phyloP scores from a whole-genome alignment of 2,329 filamentous ascomycete genomes.

The Emergomyces orientalis region DNA sequence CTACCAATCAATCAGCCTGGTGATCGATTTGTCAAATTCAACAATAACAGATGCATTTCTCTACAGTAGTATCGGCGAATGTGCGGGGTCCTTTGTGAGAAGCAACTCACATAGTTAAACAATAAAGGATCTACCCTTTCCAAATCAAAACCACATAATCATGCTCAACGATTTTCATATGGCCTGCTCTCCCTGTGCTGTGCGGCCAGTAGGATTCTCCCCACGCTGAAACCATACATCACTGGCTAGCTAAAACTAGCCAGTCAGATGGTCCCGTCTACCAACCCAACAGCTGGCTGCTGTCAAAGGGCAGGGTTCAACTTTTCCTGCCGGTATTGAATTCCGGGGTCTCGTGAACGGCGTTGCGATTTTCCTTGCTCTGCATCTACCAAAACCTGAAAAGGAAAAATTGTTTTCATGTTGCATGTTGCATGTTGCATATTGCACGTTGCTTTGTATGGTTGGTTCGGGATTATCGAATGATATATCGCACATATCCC shows the following conservation, averaged over 20 bases:
- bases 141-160: background rate
- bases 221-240: background rate
- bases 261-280: background rate
- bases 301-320: background rate
- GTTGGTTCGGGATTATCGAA: background rate
- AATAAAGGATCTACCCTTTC: background rate
- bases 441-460: background rate
- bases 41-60: background rate
- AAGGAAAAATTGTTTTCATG: background rate
- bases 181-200: background rate
- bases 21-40: background rate
- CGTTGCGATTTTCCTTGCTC: background rate
- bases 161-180: background rate
- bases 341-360: background rate
- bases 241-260: background rate
- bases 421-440: background rate
- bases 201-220: background rate
- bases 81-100: background rate
- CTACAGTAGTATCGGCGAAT: background rate
- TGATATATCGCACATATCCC: background rate
- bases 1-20: background rate
- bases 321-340: no score
- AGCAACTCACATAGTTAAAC: background rate
- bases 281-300: background rate
- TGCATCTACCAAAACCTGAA: background rate